Evolutionary conservation across 805 yeast genomes (phyloP), one percentile per base, ranked within the genome.

Genomic region (Sungouiozyma intestinalis): DNA sequence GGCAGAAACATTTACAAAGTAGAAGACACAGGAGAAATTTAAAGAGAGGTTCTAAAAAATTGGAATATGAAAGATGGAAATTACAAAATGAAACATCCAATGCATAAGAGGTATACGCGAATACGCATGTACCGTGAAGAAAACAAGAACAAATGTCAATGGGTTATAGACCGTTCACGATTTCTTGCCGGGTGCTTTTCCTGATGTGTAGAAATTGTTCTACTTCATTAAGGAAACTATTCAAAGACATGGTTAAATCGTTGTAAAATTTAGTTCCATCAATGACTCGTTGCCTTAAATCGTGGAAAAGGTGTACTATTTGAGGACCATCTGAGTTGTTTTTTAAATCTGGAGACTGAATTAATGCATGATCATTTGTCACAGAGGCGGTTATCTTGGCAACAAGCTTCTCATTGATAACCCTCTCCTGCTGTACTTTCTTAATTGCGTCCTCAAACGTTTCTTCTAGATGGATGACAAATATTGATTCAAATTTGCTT

Each of bases 251-350:
- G 24, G 71, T 62, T 46, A 85, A 73, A 41, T 79, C 81, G 33
- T 68, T 68, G 63, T 88, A 88, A 55, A 87, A 87, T 41, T 71
- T 69, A 0, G 74, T 52, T 0, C 95, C 96, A 50, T 81, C 83
- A 24, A 71, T 71, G 20, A 85, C 57, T 53, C 84, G 81, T 4
- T 8, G 33, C 31, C 2, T 40, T 34, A 24, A 6, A 24, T 24
- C 29, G 11, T 24, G 6, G 11, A 24, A 24, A 11, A 24, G 29
- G 6, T 24, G 9, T 24, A 24, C 6, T 7, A 7, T 6, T 24
- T 24, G 29, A 7, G 29, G 11, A n/a, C n/a, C n/a, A n/a, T n/a
- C n/a, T n/a, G n/a, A n/a, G n/a, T n/a, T n/a, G n/a, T n/a, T n/a
- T n/a, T n/a, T n/a, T n/a, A n/a, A n/a, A n/a, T n/a, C n/a, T n/a